phyloP scores from a whole-genome alignment of 805 yeast genomes.

The Saccharomycopsis microspora region DNA sequence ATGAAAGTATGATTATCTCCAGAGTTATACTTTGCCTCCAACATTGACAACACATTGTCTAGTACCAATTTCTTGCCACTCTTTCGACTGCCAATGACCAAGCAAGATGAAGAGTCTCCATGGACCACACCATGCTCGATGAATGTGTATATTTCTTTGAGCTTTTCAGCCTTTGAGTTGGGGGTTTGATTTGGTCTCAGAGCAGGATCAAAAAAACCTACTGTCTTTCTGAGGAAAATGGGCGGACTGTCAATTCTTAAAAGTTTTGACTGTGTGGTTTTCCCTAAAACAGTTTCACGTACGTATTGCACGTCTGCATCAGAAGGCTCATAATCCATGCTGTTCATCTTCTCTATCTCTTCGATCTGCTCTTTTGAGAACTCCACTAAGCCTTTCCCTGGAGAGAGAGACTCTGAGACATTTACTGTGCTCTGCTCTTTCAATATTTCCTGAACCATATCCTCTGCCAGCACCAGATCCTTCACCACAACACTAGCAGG shows the following conservation, averaged over 20 bases:
- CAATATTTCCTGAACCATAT: background rate
- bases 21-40: slow-evolving; percentile 27
- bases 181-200: slow-evolving; percentile 1
- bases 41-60: slow-evolving; percentile 38
- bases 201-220: slow-evolving; percentile 8
- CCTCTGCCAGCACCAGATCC: background rate
- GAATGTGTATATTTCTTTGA: slow-evolving; percentile 41
- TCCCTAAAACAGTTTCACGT: background rate
- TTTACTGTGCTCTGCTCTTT: background rate
- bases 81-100: slow-evolving; percentile 71
- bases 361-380: background rate
- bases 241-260: background rate
- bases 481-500: background rate
- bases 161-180: slow-evolving; percentile 18
- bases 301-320: background rate
- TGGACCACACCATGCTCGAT: slow-evolving; percentile 54
- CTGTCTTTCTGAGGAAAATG: slow-evolving; percentile 2
- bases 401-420: background rate
- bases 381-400: too few species aligned
- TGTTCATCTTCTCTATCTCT: background rate
- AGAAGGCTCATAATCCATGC: background rate
- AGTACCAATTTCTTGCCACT: slow-evolving; percentile 65
- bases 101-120: slow-evolving; percentile 71
- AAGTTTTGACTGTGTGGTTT: background rate
- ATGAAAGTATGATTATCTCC: slow-evolving; percentile 38